Base-by-base conservation (phyloP, 129 eudicot genomes). In the Chrysanthemum seticuspe region DNA sequence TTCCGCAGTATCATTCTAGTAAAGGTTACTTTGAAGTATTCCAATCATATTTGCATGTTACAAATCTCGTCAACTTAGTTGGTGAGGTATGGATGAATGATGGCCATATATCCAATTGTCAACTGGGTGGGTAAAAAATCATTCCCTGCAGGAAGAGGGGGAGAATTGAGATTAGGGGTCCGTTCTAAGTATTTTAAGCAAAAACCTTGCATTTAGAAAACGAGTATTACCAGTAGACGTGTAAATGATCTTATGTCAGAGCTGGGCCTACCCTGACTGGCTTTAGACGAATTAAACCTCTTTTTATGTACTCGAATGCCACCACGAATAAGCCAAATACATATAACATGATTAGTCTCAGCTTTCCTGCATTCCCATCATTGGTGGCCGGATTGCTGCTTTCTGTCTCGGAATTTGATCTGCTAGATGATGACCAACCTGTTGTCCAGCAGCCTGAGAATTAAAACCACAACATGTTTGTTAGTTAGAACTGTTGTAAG, bases 271-370 rank as follows among this genome's bases (percentile, higher is more conserved):
- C 95, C 80, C 81, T 87, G 47, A 40, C 10, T 40, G 47, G 47
- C 10, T 40, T 40, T 40, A 40, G 47, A 40, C 10, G 10, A 40
- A 40, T 40, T 40, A 40, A 70, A 49, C 68, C 78, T 90, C 93
- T 83, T 81, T 81, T 69, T 34, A 81, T 13, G 71, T 75, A 61
- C 79, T 80, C 85, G 52, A 85, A 83, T 67, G 87, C 75, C 59
- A 92, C 44, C 10, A 84, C 74, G 31, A 92, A 83, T 64, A 92
- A 76, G 67, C 96, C 85, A 40, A 87, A 78, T 29, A 90, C 36
- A 74, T 80, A 87, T 15, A 85, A 27, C 40, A 87, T 10, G 67
- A 82, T 76, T 4, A 66, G 5, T 56, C 86, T 71, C 62, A 83
- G 62, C 79, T 75, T 83, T 67, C 78, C 82, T 40, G 84, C 47